Evolutionary conservation across 176 grass and related monocot species (phyloP), one percentile per base, ranked within the genome.

Genomic region (Canna indica): DNA sequence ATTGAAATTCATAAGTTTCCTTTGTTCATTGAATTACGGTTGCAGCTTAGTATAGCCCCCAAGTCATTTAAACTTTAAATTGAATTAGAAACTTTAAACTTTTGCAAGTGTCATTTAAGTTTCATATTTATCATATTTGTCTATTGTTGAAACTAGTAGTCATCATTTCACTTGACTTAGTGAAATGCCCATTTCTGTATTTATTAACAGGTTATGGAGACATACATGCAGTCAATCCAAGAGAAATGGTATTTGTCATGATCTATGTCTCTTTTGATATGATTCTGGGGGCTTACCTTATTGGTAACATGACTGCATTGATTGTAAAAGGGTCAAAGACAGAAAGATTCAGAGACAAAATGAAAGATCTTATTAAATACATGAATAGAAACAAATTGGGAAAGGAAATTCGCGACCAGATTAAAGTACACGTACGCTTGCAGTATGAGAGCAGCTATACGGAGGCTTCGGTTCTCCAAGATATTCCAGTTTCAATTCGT

Each of bases 281-380:
- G 95, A 90, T 99, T 84, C 84, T 99, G 20, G 86, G 95, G 52
- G 95, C 95, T 66, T 99, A 99, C 71, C 90, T 99, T 61, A 94
- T 99, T 16, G 95, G 95, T 80, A 99, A 90, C 75, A 90, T 93
- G 90, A 99, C 95, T 73, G 95, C 95, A 0, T 78, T 99, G 36
- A 99, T 99, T n/a, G 95, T 99, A n/a, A 99, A 99, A 88, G 95
- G 95, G 57, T 99, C 95, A 11, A 99, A 86, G 73, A 99, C 95
- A 0, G 95, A 94, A 77, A 73, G 85, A 57, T 99, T 99, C 62
- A 90, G 95, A 73, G 95, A 99, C 48, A 99, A 90, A 81, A 99
- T 99, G 95, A 99, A 88, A 84, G 95, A 94, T 64, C 82, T 99
- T 34, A 90, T 94, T 38, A 88, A 80, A 50, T 99, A 90, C 24